A percentile compares a stretch with the other conserved stretches of the same genome.
phyloP scores from a whole-genome alignment of 2,329 filamentous ascomycete species.

The Diaporthe ampelina region DNA sequence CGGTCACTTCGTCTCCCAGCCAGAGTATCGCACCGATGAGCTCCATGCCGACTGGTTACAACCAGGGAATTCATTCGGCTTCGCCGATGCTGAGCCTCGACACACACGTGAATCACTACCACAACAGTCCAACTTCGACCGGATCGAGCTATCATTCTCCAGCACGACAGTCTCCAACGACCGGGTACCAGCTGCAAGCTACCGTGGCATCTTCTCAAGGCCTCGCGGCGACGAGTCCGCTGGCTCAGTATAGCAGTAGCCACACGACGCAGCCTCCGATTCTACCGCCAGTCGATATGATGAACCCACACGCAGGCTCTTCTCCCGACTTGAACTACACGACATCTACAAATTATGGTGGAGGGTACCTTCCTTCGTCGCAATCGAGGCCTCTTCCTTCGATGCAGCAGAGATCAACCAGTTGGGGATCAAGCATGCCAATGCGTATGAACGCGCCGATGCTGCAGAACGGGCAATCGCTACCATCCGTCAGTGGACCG shows the following conservation, averaged over 20 bases:
- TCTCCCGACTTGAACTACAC: slow-evolving; percentile 41
- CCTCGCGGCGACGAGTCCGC: slow-evolving; percentile 37
- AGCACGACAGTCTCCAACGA: slow-evolving; percentile 37
- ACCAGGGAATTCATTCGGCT: slow-evolving; percentile 27
- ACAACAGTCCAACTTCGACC: slow-evolving; percentile 39
- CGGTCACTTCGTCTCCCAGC: slow-evolving; percentile 39
- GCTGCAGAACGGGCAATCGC: slow-evolving; percentile 32
- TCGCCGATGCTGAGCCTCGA: slow-evolving; percentile 39
- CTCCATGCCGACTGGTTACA: slow-evolving; percentile 36
- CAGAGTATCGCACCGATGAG: slow-evolving; percentile 38
- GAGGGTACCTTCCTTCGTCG: slow-evolving; percentile 35
- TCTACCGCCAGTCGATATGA: slow-evolving; percentile 39
- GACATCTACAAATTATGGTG: slow-evolving; percentile 37
- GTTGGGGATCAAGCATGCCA: slow-evolving; percentile 29
- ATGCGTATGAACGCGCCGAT: slow-evolving; percentile 37
- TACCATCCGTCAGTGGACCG: slow-evolving; percentile 19
- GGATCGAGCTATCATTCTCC: slow-evolving; percentile 42
- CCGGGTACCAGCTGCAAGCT: slow-evolving; percentile 37
- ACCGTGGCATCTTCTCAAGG: slow-evolving; percentile 31
- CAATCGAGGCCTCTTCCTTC: slow-evolving; percentile 36
- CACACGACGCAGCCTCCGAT: slow-evolving; percentile 32
- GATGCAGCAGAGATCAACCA: slow-evolving; percentile 37
- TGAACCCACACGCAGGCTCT: slow-evolving; percentile 36
- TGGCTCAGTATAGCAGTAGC: slow-evolving; percentile 39
- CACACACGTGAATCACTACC: slow-evolving; percentile 38